Conservation (phyloP, 768 basidiomycete genomes). For the Podaxis carcinomalis region DNA sequence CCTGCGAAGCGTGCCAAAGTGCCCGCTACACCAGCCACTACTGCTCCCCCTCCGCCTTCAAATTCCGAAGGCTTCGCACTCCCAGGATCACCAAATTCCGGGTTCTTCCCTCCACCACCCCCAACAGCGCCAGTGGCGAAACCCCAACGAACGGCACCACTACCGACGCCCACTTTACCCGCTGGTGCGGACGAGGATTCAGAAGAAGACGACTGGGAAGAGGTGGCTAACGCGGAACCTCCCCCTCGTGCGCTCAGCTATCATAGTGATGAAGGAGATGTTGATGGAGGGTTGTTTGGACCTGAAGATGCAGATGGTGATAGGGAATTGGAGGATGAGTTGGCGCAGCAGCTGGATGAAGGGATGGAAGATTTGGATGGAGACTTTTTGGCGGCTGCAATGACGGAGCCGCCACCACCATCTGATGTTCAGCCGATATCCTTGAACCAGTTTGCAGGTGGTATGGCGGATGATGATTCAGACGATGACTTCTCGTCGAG, state of each 20-base stretch:
- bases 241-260: slow-evolving; percentile 3
- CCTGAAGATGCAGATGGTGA: neutral
- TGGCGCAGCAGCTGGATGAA: slow-evolving; percentile 10
- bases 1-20: slow-evolving; percentile 9
- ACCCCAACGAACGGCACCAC: neutral
- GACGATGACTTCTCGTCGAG: slow-evolving; percentile 15
- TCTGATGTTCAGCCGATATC: slow-evolving; percentile 12
- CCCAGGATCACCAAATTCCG: slow-evolving; percentile 9
- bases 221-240: slow-evolving; percentile 8
- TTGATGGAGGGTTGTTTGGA: neutral
- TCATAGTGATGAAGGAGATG: slow-evolving; percentile 8
- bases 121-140: neutral
- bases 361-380: slow-evolving; percentile 5
- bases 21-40: neutral
- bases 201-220: slow-evolving; percentile 16
- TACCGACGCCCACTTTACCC: neutral
- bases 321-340: slow-evolving; percentile 10
- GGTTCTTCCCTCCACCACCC: slow-evolving; percentile 8
- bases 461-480: neutral
- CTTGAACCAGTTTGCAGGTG: slow-evolving; percentile 12
- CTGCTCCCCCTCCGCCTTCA: neutral
- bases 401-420: neutral
- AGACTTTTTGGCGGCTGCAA: slow-evolving; percentile 10
- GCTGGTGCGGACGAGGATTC: slow-evolving; percentile 10
- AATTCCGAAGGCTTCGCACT: slow-evolving; percentile 8